Evolutionary conservation across 2,329 filamentous ascomycete species (phyloP), one percentile per base, ranked within the genome.

Genomic region (Diaporthe batatas): DNA sequence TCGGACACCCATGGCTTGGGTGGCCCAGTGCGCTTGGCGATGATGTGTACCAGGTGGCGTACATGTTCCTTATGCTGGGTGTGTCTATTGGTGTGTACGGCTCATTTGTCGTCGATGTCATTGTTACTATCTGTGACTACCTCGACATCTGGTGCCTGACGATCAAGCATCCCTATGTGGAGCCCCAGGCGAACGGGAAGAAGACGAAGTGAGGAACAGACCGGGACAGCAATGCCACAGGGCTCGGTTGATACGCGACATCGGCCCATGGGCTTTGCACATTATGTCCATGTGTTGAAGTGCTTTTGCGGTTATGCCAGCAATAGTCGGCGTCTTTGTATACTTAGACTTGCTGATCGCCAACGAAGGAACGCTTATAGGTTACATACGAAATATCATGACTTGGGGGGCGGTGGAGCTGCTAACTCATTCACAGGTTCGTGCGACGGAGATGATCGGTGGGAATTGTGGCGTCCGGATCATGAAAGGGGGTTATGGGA

Each of bases 81-180:
- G 84, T 94, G 73, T 93, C 93, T 0, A 82, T 98, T 62, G 96
- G 96, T 44, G 91, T 98, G n/a, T 98, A 99, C 84, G 95, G 94
- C 74, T 98, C 95, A 82, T 99, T 99, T 81, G 94, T 98, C 72
- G 93, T 97, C 42, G 96, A 98, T 81, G 95, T 98, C 72, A 98
- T 99, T 77, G 94, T 96, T 73, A 97, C 94, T 39, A 98, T 99
- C 78, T 99, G 96, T 84, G 96, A 99, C 82, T 98, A 97, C 81
- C 88, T 98, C 74, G 96, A 99, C 81, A 99, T 99, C 77, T 98
- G 95, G 94, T 99, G 96, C 81, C 86, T 99, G 81, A 97, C 94
- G 1, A 99, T 99, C 85, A 99, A 99, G 89, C 92, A 98, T 78
- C 90, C 90, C 29, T 87, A 88, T 75, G 84, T 86, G 32, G 87